Evolutionary conservation across 2,329 filamentous ascomycete genomes (phyloP), one percentile per base, ranked within the genome.

Genomic region (Emergomyces orientalis): DNA sequence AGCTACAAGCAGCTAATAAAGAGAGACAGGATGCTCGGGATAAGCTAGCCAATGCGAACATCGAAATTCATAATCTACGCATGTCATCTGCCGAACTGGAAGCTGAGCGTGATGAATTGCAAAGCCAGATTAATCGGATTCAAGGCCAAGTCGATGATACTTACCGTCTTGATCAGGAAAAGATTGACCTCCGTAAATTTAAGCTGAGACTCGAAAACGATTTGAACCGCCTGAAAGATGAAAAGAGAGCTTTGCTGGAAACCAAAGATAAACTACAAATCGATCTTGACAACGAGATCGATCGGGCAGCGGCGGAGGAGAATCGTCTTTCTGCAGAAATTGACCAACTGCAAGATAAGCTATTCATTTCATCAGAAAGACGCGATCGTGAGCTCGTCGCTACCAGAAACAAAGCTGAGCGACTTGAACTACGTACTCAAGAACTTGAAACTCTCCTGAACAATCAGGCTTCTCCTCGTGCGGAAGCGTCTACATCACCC

Each of bases 161-260:
- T 0, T 81, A 84, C 67, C 82, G 81, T 14, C 72, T 88, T 55
- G 87, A 90, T 67, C 84, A 86, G 65, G 88, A 90, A 69, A 86
- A 87, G 66, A 76, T 88, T 55, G 86, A 90, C 61, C 77, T 90
- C 30, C 84, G 86, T 22, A 85, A 86, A 34, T 77, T 83, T n/a
- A 88, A 87, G 71, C 77, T 86, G 65, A 87, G 86, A 69, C 80
- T 89, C 22, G 88, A 90, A 66, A 82, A 79, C 64, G 88, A 90
- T 69, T 78, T 88, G 19, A 84, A 85, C 51, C 80, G 86, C 14
- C 76, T 89, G 19, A 84, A 80, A 60, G 85, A 88, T 9, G 87
- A 90, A 70, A 87, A 86, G 68, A 80, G 79, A 62, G 72, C 78
- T 1, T 75, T 89, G 45, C 64, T 78, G 14, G 81, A 85, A 63